Percentiles rank a stretch among this genome's conserved stretches.
These are phyloP conservation scores for Coprinellus micaceus DNA, from an alignment of 768 basidiomycete genomes.

Conservation along the genomic window DNA sequence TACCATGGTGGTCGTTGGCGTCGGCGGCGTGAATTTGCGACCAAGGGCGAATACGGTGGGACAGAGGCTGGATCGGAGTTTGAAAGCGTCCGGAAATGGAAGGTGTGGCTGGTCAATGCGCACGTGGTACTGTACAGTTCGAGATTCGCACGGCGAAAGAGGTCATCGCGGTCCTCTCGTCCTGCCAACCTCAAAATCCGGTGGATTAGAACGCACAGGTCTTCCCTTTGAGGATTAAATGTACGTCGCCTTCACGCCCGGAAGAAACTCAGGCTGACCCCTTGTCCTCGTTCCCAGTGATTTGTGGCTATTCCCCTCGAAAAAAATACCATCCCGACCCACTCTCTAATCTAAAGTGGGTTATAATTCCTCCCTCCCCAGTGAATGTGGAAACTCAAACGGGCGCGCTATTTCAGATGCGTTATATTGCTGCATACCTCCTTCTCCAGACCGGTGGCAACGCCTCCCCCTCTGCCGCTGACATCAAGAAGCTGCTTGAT, in stretches of 20 bases:
- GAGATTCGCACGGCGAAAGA: constrained; percentile 13
- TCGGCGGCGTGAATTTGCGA: constrained; percentile 36
- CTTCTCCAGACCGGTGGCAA: constrained; percentile 96
- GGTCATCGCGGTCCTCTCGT: constrained; percentile 13
- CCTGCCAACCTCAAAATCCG: constrained; percentile 25
- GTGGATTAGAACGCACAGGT: constrained; percentile 86
- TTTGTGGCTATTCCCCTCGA: constrained; percentile 82
- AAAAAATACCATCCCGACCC: constrained; percentile 24
- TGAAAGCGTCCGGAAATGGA: constrained; percentile 22
- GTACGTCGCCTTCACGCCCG: constrained; percentile 28
- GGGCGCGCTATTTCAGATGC: constrained; percentile 59
- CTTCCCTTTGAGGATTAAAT: constrained; percentile 90
- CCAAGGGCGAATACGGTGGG: constrained; percentile 17
- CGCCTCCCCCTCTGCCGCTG: constrained; percentile 74
- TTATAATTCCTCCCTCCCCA: not conserved
- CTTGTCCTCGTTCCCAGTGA: constrained; percentile 48
- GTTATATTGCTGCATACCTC: constrained; percentile 92
- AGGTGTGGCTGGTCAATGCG: constrained; percentile 38
- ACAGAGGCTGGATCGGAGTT: constrained; percentile 21
- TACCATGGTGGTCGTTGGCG: constrained; percentile 43
- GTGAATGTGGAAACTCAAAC: not conserved
- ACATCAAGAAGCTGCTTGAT: constrained; percentile 83
- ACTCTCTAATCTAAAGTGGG: constrained; percentile 41
- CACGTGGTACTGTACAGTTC: constrained; percentile 66
- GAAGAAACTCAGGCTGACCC: constrained; percentile 6